phyloP scores from a whole-genome alignment of 2,329 filamentous ascomycete species.

The Cladosporium sp. region DNA sequence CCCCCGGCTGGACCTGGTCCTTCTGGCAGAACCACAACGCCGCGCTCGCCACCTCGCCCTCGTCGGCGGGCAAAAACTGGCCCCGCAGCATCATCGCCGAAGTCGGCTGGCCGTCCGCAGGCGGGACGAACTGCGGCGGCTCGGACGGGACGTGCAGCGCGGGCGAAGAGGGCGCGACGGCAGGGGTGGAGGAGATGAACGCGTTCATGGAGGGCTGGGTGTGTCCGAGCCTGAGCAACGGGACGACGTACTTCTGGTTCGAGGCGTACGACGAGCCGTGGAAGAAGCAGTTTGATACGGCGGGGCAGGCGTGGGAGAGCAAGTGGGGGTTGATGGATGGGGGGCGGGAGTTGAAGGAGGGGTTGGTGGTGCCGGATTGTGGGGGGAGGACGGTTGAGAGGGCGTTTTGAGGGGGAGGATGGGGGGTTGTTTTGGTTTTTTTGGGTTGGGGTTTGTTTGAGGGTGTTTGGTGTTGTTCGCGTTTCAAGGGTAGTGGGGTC shows the following conservation, averaged over 20 bases:
- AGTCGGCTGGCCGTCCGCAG: conserved; percentile 81
- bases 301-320: conserved; percentile 69
- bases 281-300: conserved; percentile 70
- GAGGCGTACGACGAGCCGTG: conserved; percentile 95
- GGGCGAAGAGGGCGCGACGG: conserved; percentile 59
- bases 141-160: conserved; percentile 47
- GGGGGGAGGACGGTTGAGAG: conserved; percentile 56
- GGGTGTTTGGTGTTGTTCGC: no score
- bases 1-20: conserved; percentile 71
- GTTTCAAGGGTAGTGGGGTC: no score
- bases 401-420: conserved; percentile 11
- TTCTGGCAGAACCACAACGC: conserved; percentile 75
- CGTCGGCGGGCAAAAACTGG: conserved; percentile 48
- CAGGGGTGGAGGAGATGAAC: conserved; percentile 75
- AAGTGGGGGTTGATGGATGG: conserved; percentile 92
- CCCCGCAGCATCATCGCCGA: conserved; percentile 63
- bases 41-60: conserved; percentile 52
- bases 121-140: conserved; percentile 69
- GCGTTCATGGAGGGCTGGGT: conserved; percentile 81
- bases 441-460: no score
- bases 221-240: conserved; percentile 70
- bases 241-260: conserved; percentile 95
- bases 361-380: conserved; percentile 82
- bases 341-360: conserved; percentile 73
- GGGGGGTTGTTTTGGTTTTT: no score